Evolutionary conservation across 371 early-diverging fungal species (phyloP).

Genomic region (Mortierella sp.): DNA sequence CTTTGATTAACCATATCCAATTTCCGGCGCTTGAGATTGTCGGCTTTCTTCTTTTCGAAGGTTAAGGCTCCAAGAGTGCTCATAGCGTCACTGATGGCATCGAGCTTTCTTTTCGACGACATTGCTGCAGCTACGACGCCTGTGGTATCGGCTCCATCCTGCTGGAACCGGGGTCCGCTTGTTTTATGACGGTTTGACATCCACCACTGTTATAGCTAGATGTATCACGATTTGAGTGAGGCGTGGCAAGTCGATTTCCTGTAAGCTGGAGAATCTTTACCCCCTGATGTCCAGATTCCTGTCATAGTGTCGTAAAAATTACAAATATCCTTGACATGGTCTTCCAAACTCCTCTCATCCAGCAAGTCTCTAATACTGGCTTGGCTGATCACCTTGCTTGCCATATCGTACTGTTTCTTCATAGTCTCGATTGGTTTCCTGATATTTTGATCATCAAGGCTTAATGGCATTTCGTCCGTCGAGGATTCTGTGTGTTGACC

Average conservation of each 20-base stretch:
- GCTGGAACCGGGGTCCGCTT: too few species aligned
- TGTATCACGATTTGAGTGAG: background rate
- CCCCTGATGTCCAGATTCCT: background rate
- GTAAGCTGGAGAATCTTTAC: background rate
- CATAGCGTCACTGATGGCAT: background rate
- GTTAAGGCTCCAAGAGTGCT: background rate
- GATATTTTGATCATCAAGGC: background rate
- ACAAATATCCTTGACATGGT: background rate
- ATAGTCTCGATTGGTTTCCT: conserved; percentile 12
- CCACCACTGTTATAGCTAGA: background rate
- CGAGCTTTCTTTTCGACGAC: background rate
- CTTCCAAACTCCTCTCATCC: background rate
- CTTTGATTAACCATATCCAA: background rate
- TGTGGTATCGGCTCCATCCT: background rate
- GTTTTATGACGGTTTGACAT: background rate
- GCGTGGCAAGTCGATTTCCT: background rate
- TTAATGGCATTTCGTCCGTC: background rate
- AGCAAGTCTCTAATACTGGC: background rate
- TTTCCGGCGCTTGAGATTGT: background rate
- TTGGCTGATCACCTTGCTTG: background rate
- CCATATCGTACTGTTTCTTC: background rate
- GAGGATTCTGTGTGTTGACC: background rate
- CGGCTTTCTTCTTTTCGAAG: background rate
- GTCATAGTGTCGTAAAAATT: background rate
- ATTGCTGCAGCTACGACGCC: background rate